Evolutionary conservation across 768 basidiomycete genomes (phyloP).

Genomic region (Trametes coccinea): DNA sequence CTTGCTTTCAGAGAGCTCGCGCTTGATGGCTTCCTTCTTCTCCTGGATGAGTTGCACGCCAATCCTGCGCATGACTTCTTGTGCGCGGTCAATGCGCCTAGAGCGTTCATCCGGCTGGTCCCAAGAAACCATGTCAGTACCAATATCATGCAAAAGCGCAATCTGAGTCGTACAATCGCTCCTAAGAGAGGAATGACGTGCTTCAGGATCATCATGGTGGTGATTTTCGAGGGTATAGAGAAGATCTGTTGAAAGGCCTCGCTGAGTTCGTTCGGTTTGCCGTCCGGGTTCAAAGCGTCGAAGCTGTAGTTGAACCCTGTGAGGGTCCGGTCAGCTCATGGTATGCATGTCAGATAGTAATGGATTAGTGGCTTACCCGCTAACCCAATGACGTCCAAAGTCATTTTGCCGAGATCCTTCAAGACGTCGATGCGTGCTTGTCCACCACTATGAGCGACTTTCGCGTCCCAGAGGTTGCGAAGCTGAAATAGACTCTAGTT

Average conservation of each 20-base stretch:
- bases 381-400: conserved; percentile 44
- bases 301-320: conserved; percentile 38
- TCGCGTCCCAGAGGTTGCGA: conserved; percentile 22
- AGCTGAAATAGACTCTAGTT: conserved; percentile 11
- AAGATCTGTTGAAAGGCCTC: conserved; percentile 33
- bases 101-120: conserved; percentile 14
- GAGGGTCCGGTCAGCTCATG: background rate
- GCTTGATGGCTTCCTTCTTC: conserved; percentile 36
- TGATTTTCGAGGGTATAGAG: background rate
- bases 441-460: conserved; percentile 34
- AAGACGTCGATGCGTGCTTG: conserved; percentile 32
- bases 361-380: conserved; percentile 30
- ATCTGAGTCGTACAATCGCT: conserved; percentile 18
- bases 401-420: conserved; percentile 36
- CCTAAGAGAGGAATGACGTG: conserved; percentile 27
- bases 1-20: conserved; percentile 9
- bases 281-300: conserved; percentile 30
- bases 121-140: background rate
- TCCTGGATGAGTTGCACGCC: conserved; percentile 32
- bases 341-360: background rate
- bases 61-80: conserved; percentile 30
- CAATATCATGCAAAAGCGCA: background rate
- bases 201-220: conserved; percentile 8
- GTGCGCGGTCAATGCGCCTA: conserved; percentile 14
- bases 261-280: conserved; percentile 32